Evolutionary conservation across 2,329 filamentous ascomycete genomes (phyloP).

Genomic region (Aspergillus sp.): DNA sequence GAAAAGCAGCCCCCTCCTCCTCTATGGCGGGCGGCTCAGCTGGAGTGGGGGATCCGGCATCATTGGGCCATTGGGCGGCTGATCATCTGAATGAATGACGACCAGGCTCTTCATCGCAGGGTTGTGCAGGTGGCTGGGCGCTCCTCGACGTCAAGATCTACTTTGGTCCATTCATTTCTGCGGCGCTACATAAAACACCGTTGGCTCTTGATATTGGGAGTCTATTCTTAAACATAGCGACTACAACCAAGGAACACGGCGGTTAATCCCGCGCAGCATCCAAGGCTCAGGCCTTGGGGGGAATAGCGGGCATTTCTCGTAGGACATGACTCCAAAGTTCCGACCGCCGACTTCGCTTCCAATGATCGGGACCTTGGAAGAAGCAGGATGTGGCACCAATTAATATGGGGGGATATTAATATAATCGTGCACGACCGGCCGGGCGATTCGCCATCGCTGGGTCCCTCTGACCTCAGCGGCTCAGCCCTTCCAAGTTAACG

Average conservation of each 20-base stretch:
- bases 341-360: background rate
- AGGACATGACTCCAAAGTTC: background rate
- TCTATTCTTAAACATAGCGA: too few species aligned
- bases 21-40: conserved; percentile 21
- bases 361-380: background rate
- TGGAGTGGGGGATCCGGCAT: conserved; percentile 21
- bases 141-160: background rate
- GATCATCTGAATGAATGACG: conserved; percentile 13
- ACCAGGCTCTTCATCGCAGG: background rate
- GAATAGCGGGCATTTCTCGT: background rate
- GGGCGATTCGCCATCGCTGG: background rate
- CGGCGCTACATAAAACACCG: background rate
- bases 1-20: background rate
- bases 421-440: background rate
- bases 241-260: conserved; percentile 11
- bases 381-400: background rate
- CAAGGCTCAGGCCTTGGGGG: background rate
- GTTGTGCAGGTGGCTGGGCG: conserved; percentile 2
- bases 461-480: background rate
- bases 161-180: background rate
- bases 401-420: background rate
- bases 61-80: conserved; percentile 18
- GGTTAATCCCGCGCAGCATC: conserved; percentile 17
- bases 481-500: background rate
- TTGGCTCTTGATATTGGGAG: background rate